Evolutionary conservation across 2,329 filamentous ascomycete species (phyloP).

Genomic region (Neopestalotiopsis clavispora): DNA sequence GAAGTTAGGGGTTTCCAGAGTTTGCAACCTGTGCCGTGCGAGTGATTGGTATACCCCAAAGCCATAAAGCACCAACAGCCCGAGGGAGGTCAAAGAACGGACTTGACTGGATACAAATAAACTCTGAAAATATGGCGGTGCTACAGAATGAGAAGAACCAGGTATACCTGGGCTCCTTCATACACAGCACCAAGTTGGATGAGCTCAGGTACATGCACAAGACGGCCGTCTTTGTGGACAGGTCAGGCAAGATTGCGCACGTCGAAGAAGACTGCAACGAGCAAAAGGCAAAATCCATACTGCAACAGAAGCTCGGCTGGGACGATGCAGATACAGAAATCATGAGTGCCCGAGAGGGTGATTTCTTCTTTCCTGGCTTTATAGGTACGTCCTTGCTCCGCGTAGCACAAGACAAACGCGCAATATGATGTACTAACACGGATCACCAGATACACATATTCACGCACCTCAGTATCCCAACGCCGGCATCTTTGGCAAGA

Average conservation of each 20-base stretch:
- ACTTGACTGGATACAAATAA: neutral
- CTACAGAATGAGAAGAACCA: slow-evolving; percentile 39
- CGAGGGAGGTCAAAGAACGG: neutral
- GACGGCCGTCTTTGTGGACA: slow-evolving; percentile 56
- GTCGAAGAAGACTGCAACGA: slow-evolving; percentile 44
- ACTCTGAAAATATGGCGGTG: neutral
- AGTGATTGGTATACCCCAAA: neutral
- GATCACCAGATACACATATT: slow-evolving; percentile 80
- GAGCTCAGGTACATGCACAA: slow-evolving; percentile 57
- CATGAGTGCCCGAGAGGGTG: slow-evolving; percentile 45
- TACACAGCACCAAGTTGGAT: slow-evolving; percentile 54
- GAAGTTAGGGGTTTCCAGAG: neutral
- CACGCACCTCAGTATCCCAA: slow-evolving; percentile 97
- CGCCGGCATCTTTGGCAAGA: slow-evolving; percentile 89
- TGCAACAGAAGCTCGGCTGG: slow-evolving; percentile 54
- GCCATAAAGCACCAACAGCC: neutral
- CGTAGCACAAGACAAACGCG: neutral
- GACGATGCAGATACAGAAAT: slow-evolving; percentile 41
- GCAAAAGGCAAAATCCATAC: slow-evolving; percentile 35
- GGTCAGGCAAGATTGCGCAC: slow-evolving; percentile 53
- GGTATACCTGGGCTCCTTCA: slow-evolving; percentile 59
- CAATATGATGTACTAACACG: slow-evolving; percentile 24
- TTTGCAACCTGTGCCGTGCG: neutral
- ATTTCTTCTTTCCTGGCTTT: slow-evolving; percentile 86
- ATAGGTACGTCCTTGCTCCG: slow-evolving; percentile 58